Percentiles rank a stretch among this genome's conserved stretches.
These are phyloP conservation scores for Ophiostoma tasmaniense DNA, from an alignment of 2,329 filamentous ascomycete species.

Conservation along the genomic window DNA sequence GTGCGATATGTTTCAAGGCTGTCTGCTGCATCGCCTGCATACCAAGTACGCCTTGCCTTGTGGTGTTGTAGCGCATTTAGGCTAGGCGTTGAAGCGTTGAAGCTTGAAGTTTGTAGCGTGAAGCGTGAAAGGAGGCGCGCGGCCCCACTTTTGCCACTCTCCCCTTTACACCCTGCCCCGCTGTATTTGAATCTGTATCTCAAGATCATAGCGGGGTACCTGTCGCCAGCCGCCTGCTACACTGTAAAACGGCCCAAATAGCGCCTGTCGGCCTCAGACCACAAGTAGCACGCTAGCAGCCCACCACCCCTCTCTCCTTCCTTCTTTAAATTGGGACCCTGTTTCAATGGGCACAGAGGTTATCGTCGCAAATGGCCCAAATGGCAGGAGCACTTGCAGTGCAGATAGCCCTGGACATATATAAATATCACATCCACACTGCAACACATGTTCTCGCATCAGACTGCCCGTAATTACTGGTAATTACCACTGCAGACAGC, in stretches of 20 bases:
- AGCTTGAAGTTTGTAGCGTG: too few relatives aligned
- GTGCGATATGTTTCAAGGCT: background rate
- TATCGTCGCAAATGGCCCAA: constrained; percentile 10
- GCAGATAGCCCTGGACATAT: background rate
- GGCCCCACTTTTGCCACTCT: constrained; percentile 12
- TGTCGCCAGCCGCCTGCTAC: background rate
- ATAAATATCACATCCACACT: background rate
- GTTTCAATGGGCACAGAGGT: constrained; percentile 11
- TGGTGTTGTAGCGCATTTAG: background rate
- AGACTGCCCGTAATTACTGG: constrained; percentile 1
- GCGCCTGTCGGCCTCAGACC: background rate
- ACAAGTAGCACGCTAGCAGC: constrained; percentile 10
- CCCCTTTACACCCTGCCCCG: constrained; percentile 14
- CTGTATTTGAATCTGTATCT: background rate
- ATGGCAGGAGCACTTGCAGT: background rate
- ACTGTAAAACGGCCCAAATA: background rate
- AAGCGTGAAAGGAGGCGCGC: background rate
- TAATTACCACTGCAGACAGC: background rate
- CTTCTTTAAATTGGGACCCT: constrained; percentile 7
- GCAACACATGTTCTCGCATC: background rate
- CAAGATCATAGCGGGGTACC: constrained; percentile 14
- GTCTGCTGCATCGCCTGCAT: background rate
- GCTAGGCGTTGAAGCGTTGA: background rate
- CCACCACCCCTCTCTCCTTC: constrained; percentile 6
- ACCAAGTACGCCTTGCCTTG: background rate